These are phyloP conservation scores for Fusarium globosum DNA, from an alignment of 2,329 filamentous ascomycete species.

Conservation along the genomic window DNA sequence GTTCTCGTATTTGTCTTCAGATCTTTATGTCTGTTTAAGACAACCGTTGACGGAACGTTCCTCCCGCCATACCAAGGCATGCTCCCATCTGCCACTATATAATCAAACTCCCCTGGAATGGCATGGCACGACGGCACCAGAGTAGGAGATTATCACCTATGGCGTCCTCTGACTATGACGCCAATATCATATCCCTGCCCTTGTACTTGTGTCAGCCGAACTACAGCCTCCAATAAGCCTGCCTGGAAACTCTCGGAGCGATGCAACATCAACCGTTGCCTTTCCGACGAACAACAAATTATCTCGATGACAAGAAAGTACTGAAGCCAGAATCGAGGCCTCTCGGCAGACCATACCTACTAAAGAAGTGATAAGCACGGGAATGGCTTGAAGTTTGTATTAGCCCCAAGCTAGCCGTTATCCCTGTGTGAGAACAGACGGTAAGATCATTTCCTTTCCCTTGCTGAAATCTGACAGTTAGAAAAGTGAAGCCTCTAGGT, in stretches of 20 bases:
- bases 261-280: not conserved
- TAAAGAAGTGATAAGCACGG: not conserved
- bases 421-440: not conserved
- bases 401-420: not conserved
- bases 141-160: not conserved
- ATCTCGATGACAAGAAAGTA: not conserved
- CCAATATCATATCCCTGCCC: not conserved
- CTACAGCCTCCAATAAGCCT: not conserved
- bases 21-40: not conserved
- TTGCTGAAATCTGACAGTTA: not conserved
- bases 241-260: not conserved
- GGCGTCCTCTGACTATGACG: not conserved
- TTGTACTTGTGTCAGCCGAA: not conserved
- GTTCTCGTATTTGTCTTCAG: not conserved
- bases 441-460: not conserved
- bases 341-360: not conserved
- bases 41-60: not conserved
- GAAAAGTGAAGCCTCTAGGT: not conserved
- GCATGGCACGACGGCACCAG: not conserved
- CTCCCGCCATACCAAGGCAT: not conserved
- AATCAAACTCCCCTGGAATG: not conserved
- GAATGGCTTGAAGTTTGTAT: slow-evolving; percentile 1
- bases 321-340: not conserved
- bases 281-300: not conserved
- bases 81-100: not conserved